Evolutionary conservation across 345 rosid species (phyloP).

Genomic region (Rhodamnia argentea): DNA sequence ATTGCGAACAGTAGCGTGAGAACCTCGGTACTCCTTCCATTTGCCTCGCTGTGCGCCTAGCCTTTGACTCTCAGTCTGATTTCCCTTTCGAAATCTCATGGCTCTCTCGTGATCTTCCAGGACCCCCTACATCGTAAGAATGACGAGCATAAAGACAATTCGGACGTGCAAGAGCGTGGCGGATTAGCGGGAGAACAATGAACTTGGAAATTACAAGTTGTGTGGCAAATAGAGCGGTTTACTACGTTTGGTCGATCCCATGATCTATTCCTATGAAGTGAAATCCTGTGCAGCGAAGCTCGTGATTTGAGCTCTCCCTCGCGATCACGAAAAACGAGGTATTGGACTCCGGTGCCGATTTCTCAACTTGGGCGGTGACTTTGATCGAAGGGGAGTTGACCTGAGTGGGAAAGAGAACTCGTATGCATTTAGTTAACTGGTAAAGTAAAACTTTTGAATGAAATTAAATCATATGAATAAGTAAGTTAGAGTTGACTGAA

Average conservation of each 20-base stretch:
- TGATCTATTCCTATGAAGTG: background rate
- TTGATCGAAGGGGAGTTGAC: background rate
- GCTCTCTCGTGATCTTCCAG: background rate
- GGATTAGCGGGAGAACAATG: background rate
- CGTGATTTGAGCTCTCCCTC: background rate
- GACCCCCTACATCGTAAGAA: background rate
- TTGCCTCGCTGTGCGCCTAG: background rate
- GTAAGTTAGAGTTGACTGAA: background rate
- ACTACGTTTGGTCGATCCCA: background rate
- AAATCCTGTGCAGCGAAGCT: background rate
- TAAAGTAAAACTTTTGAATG: background rate
- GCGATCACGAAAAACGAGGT: background rate
- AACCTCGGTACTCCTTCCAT: background rate
- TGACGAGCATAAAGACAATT: background rate
- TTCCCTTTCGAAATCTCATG: background rate
- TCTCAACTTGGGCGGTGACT: too few species aligned
- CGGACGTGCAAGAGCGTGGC: background rate
- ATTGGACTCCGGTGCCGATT: too few species aligned
- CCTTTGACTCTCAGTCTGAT: background rate
- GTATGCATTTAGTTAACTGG: too few species aligned
- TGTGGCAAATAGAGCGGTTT: background rate
- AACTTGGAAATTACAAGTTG: background rate
- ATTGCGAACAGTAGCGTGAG: background rate
- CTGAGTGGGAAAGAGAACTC: too few species aligned
- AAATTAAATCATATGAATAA: background rate